Conservation (phyloP, 169 alveolate genomes). For the Pseudocohnilembus persalinus region DNA sequence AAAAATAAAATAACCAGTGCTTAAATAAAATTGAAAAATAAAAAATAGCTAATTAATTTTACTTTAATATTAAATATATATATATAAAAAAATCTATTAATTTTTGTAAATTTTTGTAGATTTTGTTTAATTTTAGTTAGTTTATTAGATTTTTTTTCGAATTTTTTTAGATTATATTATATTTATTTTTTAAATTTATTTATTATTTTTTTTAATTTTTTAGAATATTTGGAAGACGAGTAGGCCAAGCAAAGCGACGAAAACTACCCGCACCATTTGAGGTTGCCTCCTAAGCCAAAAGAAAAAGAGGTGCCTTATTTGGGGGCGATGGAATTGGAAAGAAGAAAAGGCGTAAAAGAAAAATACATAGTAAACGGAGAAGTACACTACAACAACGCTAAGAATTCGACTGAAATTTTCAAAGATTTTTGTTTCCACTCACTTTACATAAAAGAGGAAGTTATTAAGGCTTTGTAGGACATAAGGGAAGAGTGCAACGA, state of each 20-base stretch:
- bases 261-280: slow-evolving; percentile 25
- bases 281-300: slow-evolving; percentile 32
- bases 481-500: slow-evolving; percentile 85
- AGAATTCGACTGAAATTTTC: slow-evolving; percentile 84
- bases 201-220: too few relatives aligned
- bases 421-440: slow-evolving; percentile 86
- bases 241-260: slow-evolving; percentile 14
- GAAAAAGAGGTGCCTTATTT: slow-evolving; percentile 30
- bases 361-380: slow-evolving; percentile 28
- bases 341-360: slow-evolving; percentile 35
- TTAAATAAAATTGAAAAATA: too few relatives aligned
- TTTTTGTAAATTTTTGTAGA: too few relatives aligned
- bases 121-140: too few relatives aligned
- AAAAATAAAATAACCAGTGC: too few relatives aligned
- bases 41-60: too few relatives aligned
- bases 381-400: slow-evolving; percentile 17
- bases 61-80: too few relatives aligned
- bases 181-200: too few relatives aligned
- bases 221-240: neutral
- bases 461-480: slow-evolving; percentile 83
- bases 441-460: slow-evolving; percentile 87
- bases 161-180: too few relatives aligned
- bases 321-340: slow-evolving; percentile 42
- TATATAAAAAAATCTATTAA: too few relatives aligned
- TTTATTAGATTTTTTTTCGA: too few relatives aligned